Base-by-base conservation (phyloP, 1,284 basidiomycete species). In the Phlebopus sp. region DNA sequence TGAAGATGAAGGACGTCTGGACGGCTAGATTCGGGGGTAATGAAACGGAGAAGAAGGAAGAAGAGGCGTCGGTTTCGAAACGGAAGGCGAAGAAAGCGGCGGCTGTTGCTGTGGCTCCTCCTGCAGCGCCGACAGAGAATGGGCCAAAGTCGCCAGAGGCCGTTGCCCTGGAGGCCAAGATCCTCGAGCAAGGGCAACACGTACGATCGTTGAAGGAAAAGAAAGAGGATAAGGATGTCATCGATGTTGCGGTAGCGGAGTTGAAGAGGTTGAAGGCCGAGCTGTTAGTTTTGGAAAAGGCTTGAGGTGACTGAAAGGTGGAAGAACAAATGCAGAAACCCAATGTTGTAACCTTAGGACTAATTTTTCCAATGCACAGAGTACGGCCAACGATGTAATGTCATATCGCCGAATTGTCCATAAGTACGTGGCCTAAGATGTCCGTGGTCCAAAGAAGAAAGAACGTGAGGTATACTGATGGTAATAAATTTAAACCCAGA, bases 1-100 rank as follows among this genome's bases (percentile, higher is more conserved):
- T 93, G 57, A 88, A 84, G 68, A 90, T 90, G 84, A 89, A 86
- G 35, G 86, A 91, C 31, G 76, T 81, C 9, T 98, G 90, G 88
- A 79, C 87, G 54, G 72, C 71, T 41, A 84, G 86, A 69, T 99
- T 95, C 58, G 90, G 87, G 15, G 92, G 92, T 11, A 75, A 62
- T 58, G 64, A 70, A 60, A 59, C 67, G 41, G 67, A 57, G 36
- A 69, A 70, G n/a, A 68, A 73, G 47, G 73, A 72, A 46, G 72
- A 71, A 21, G 71, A 60, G 0, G 72, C 74, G 21, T 69, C 69
- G 13, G 66, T 73, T 45, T 73, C 73, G 52, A 85, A 82, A 67
- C 74, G 75, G 49, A 84, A 86, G 64, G 71, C 67, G 19, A 77
- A 74, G 55, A 73, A 71, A 48, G 68, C 62, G n/a, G n/a, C n/a